phyloP scores from a whole-genome alignment of 176 grass and related monocot species.

The Triticum aestivum region IWGSC_CS_RefSeq_v2.1 NC_057814.1:633233345-633233844 shows the following conservation, averaged over 20 bases:
- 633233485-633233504: conserved; percentile 93
- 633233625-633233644: too few relatives aligned
- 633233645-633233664: too few relatives aligned
- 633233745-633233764: too few relatives aligned
- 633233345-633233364: conserved; percentile 27
- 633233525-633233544: conserved; percentile 41
- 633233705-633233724: too few relatives aligned
- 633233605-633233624: too few relatives aligned
- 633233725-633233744: too few relatives aligned
- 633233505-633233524: conserved; percentile 69
- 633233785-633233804: too few relatives aligned
- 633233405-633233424: conserved; percentile 38
- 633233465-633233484: conserved; percentile 42
- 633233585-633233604: too few relatives aligned
- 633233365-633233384: not conserved
- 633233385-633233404: not conserved
- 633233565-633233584: not conserved
- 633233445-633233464: conserved; percentile 64
- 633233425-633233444: conserved; percentile 79
- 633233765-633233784: too few relatives aligned
- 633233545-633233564: not conserved
- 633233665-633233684: too few relatives aligned
- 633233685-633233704: not conserved
- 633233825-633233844: conserved; percentile 35
- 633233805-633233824: too few relatives aligned